A percentile compares a stretch with the other conserved stretches of the same genome.
Evolutionary conservation across 139 green algal genomes (phyloP).

Genomic region (Zygnema cylindricum): DNA sequence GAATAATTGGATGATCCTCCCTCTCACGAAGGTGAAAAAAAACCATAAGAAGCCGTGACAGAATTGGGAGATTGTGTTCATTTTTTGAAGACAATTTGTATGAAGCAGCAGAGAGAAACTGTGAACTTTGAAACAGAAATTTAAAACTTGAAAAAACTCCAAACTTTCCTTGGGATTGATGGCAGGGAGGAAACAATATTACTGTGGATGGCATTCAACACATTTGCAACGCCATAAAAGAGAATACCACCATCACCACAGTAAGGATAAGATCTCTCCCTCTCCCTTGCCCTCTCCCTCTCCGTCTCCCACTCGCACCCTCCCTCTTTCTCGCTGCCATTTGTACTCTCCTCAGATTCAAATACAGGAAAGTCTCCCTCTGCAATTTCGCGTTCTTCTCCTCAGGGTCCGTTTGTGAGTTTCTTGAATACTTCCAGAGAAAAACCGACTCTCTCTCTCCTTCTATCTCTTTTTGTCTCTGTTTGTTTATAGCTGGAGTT

Average conservation of each 20-base stretch:
- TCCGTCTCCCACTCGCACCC: slow-evolving; percentile 1
- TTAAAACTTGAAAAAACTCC: too few relatives aligned
- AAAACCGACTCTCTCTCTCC: background rate
- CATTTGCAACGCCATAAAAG: slow-evolving; percentile 73
- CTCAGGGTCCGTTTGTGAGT: background rate
- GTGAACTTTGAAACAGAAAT: too few relatives aligned
- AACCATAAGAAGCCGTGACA: too few relatives aligned
- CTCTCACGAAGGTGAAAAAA: too few relatives aligned
- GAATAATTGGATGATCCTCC: too few relatives aligned
- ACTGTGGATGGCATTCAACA: slow-evolving; percentile 72
- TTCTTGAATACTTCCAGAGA: background rate
- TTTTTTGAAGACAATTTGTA: too few relatives aligned
- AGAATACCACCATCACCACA: slow-evolving; percentile 64
- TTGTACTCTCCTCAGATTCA: background rate
- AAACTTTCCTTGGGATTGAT: too few relatives aligned
- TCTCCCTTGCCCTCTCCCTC: background rate
- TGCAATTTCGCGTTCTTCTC: background rate
- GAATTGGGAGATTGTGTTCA: too few relatives aligned
- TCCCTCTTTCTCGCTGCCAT: background rate
- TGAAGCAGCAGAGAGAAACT: too few relatives aligned
- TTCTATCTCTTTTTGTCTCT: background rate
- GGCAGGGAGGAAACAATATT: slow-evolving; percentile 91
- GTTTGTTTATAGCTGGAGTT: slow-evolving; percentile 77
- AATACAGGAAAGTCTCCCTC: background rate
- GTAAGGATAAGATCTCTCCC: background rate